phyloP scores from a whole-genome alignment of 2,329 filamentous ascomycete species.

The Ilyonectria sp. region DNA sequence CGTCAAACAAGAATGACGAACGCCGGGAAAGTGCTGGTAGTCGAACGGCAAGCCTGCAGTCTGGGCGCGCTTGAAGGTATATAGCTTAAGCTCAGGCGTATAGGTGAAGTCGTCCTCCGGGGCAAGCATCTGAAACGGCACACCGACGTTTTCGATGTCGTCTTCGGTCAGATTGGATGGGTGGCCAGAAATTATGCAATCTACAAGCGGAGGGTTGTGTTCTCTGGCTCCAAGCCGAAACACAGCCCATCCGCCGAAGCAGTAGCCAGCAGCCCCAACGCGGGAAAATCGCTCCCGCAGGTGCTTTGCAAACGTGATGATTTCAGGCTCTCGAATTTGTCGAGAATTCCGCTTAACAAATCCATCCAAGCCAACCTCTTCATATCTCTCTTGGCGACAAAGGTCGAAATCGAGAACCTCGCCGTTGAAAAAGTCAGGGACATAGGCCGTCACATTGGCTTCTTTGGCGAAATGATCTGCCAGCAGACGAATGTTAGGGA shows the following conservation, averaged over 20 bases:
- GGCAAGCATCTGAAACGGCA: conserved; percentile 17
- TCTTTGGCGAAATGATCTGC: conserved; percentile 20
- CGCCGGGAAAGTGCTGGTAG: conserved; percentile 31
- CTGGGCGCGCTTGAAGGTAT: conserved; percentile 4
- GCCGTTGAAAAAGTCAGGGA: conserved; percentile 6
- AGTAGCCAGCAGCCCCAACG: conserved; percentile 12
- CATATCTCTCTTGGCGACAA: background rate
- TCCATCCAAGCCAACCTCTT: background rate
- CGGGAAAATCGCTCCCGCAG: background rate
- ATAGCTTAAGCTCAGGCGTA: conserved; percentile 9
- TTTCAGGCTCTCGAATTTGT: background rate
- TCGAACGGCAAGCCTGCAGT: conserved; percentile 23
- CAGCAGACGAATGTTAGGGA: conserved; percentile 6
- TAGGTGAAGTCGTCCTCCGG: conserved; percentile 14
- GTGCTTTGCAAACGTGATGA: background rate
- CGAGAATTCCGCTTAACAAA: conserved; percentile 14
- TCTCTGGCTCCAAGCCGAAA: conserved; percentile 6
- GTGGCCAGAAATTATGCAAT: conserved; percentile 20
- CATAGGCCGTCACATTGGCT: conserved; percentile 15
- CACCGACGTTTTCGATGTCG: conserved; percentile 3
- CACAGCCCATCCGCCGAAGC: conserved; percentile 18
- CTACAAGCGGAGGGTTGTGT: background rate
- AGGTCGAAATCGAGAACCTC: background rate
- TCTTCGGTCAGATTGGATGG: conserved; percentile 2
- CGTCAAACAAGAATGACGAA: conserved; percentile 22